phyloP scores from a whole-genome alignment of 345 rosid genomes.

The Ceriops tagal region DNA sequence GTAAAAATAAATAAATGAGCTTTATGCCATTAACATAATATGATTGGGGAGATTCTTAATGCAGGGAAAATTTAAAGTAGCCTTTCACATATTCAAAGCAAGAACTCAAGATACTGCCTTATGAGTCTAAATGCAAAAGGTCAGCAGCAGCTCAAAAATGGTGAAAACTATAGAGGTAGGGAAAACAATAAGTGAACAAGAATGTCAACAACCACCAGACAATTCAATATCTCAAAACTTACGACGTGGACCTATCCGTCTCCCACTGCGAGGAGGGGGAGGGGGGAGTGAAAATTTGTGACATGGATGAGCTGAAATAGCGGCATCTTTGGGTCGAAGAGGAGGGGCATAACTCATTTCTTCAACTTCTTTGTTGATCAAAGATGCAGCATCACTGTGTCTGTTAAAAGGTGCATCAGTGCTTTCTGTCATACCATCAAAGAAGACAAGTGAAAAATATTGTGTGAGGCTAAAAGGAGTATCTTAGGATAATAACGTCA shows the following conservation, averaged over 20 bases:
- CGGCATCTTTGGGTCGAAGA: conserved; percentile 7
- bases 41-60: no score
- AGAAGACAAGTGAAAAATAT: conserved; percentile 1
- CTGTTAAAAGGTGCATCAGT: conserved; percentile 31
- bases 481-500: background rate
- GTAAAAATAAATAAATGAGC: background rate
- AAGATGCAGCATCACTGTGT: conserved; percentile 20
- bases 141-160: background rate
- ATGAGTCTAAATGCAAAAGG: no score
- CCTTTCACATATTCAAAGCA: no score
- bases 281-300: conserved; percentile 69
- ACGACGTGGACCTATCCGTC: conserved; percentile 71
- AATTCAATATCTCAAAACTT: conserved; percentile 29
- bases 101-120: no score
- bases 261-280: conserved; percentile 69
- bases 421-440: conserved; percentile 40
- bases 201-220: background rate
- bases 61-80: no score
- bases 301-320: conserved; percentile 48
- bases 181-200: background rate
- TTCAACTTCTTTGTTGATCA: background rate
- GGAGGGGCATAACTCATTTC: conserved; percentile 23
- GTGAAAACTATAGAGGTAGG: background rate
- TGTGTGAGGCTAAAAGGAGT: background rate
- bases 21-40: no score